Percentiles rank a stretch among this genome's conserved stretches.
These are phyloP conservation scores for Tylopilus sp. DNA, from an alignment of 1,284 basidiomycete genomes.

Conservation along the genomic window DNA sequence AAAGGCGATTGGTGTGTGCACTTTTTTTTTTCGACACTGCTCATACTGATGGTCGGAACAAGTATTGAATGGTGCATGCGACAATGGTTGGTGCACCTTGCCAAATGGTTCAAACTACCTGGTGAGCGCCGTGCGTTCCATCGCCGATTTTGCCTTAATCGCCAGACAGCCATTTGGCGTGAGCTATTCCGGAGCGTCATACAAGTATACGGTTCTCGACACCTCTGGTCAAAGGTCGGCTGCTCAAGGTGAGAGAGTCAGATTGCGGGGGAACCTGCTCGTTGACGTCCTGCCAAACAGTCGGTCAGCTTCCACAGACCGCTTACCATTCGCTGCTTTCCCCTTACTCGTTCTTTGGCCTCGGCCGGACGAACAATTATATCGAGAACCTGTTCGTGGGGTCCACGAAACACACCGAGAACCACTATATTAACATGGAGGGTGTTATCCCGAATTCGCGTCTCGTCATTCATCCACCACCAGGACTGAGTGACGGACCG, in stretches of 20 bases:
- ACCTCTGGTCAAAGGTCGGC: constrained; percentile 88
- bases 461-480: constrained; percentile 88
- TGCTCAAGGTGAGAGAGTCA: constrained; percentile 63
- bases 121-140: constrained; percentile 43
- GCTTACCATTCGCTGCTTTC: constrained; percentile 86
- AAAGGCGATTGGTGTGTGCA: constrained; percentile 78
- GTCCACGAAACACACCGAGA: constrained; percentile 66
- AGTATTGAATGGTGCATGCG: constrained; percentile 94
- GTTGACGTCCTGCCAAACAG: constrained; percentile 40
- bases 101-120: constrained; percentile 66
- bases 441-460: constrained; percentile 98
- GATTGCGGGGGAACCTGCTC: background rate
- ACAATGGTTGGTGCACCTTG: constrained; percentile 70
- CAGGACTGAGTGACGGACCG: constrained; percentile 41
- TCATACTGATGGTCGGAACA: constrained; percentile 1
- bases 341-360: constrained; percentile 94
- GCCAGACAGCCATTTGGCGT: constrained; percentile 79
- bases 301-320: constrained; percentile 90
- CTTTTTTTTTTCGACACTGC: background rate
- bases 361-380: constrained; percentile 99
- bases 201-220: constrained; percentile 96
- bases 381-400: constrained; percentile 96
- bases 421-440: constrained; percentile 88
- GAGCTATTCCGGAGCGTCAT: constrained; percentile 91
- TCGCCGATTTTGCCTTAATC: constrained; percentile 5